Percentiles rank a stretch among this genome's conserved stretches.
phyloP scores from a whole-genome alignment of 2,329 filamentous ascomycete genomes.

The Fusarium incarnatum region DNA sequence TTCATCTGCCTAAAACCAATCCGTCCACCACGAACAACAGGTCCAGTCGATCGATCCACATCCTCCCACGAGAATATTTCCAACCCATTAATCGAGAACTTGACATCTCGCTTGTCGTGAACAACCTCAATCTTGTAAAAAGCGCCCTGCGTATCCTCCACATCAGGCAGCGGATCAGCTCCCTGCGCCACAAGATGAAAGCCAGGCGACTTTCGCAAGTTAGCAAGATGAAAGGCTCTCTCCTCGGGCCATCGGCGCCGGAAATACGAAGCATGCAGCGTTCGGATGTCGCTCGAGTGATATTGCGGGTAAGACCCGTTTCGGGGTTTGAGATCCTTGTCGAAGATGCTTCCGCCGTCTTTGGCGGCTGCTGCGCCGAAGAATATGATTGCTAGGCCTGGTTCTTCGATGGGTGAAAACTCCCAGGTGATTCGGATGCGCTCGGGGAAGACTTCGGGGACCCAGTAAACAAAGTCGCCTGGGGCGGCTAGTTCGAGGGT shows the following conservation, averaged over 20 bases:
- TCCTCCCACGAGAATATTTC: constrained; percentile 40
- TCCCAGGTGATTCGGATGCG: constrained; percentile 44
- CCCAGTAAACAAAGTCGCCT: constrained; percentile 41
- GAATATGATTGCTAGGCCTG: constrained; percentile 42
- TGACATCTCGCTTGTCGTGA: constrained; percentile 36
- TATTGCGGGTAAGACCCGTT: constrained; percentile 44
- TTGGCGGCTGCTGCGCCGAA: constrained; percentile 35
- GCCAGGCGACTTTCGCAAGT: constrained; percentile 41
- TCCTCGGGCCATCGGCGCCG: constrained; percentile 44
- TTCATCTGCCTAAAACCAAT: constrained; percentile 43
- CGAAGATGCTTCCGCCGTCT: constrained; percentile 39
- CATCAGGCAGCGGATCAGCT: constrained; percentile 39
- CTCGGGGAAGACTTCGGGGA: constrained; percentile 39
- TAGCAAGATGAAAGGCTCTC: constrained; percentile 40
- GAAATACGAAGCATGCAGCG: constrained; percentile 42
- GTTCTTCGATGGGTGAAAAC: constrained; percentile 34
- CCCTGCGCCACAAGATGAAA: constrained; percentile 43
- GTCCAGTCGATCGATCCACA: constrained; percentile 31
- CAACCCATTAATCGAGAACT: constrained; percentile 33
- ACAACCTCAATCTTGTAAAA: constrained; percentile 42
- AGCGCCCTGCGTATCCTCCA: constrained; percentile 34
- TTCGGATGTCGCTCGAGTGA: constrained; percentile 41
- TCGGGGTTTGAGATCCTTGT: constrained; percentile 29
- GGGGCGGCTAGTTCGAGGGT: constrained; percentile 39
- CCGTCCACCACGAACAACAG: constrained; percentile 34